Percentiles rank a stretch among this genome's conserved stretches.
Conservation (phyloP, 441 rosid genomes). For the Euphorbia neoarborescens region DNA sequence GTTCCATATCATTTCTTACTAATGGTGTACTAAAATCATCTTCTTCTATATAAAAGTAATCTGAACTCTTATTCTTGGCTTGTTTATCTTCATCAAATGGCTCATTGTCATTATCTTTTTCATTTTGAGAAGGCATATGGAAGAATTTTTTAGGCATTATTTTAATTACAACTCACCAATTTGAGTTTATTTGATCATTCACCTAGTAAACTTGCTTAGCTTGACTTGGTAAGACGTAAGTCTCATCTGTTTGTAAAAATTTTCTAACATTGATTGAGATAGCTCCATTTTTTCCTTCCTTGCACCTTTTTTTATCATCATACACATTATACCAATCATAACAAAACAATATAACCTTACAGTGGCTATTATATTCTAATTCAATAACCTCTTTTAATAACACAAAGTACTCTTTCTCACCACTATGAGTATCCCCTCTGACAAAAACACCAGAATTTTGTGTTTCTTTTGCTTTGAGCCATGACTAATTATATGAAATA, state of each 20-base stretch:
- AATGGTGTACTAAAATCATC: no score
- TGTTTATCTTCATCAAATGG: no score
- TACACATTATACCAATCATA: slow-evolving; percentile 8
- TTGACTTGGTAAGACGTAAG: not conserved
- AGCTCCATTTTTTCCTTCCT: not conserved
- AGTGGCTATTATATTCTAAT: not conserved
- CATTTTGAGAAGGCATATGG: not conserved
- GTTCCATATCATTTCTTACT: no score
- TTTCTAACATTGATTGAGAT: not conserved
- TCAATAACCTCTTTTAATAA: not conserved
- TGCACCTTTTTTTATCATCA: not conserved
- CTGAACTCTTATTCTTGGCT: no score
- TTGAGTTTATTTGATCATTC: not conserved
- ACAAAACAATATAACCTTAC: not conserved
- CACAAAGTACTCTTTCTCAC: slow-evolving; percentile 8
- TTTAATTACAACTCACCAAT: not conserved
- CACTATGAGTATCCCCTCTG: not conserved
- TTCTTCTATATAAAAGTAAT: no score
- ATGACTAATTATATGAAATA: not conserved
- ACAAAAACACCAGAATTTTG: not conserved
- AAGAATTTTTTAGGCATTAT: not conserved
- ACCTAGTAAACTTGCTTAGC: no score
- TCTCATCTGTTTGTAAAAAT: not conserved
- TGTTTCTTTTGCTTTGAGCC: not conserved
- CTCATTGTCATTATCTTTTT: no score